Percentiles rank a stretch among this genome's conserved stretches.
Conservation (phyloP, 1,284 basidiomycete species). For the Puccinia coronata region DNA sequence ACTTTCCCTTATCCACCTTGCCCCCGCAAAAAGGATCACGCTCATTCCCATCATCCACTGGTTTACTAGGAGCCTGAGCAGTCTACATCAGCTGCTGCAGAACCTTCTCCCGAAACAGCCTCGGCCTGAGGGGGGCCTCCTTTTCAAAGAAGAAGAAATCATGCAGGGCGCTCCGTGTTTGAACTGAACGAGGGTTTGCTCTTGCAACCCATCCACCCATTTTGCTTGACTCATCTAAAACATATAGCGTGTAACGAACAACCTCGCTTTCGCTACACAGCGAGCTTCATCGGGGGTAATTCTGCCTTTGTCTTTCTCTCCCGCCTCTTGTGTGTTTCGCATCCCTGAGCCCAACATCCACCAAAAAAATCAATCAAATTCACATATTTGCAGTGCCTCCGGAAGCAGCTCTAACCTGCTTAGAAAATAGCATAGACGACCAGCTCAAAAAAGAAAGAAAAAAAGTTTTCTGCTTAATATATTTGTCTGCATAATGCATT, state of each 20-base stretch:
- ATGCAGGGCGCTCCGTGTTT: background rate
- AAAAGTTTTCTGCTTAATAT: no score
- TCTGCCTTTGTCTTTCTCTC: no score
- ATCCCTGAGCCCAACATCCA: no score
- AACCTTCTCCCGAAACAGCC: constrained; percentile 6
- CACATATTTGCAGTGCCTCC: no score
- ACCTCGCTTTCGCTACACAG: no score
- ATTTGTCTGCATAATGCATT: no score
- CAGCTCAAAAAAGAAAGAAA: no score
- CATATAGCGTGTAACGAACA: background rate
- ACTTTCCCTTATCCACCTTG: background rate
- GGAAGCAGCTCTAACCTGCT: no score
- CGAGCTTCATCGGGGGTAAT: no score
- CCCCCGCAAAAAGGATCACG: background rate
- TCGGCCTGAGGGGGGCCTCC: background rate
- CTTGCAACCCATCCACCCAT: background rate
- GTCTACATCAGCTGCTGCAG: constrained; percentile 6
- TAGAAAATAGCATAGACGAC: no score
- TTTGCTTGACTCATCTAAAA: background rate
- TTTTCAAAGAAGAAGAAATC: background rate
- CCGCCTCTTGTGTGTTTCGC: no score
- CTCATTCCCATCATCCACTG: background rate
- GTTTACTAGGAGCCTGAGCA: constrained; percentile 3
- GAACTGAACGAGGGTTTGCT: background rate
- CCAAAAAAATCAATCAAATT: no score